A percentile compares a stretch with the other conserved stretches of the same genome.
Evolutionary conservation across 78 protist species (phyloP).

Genomic region (Guillardia theta): DNA sequence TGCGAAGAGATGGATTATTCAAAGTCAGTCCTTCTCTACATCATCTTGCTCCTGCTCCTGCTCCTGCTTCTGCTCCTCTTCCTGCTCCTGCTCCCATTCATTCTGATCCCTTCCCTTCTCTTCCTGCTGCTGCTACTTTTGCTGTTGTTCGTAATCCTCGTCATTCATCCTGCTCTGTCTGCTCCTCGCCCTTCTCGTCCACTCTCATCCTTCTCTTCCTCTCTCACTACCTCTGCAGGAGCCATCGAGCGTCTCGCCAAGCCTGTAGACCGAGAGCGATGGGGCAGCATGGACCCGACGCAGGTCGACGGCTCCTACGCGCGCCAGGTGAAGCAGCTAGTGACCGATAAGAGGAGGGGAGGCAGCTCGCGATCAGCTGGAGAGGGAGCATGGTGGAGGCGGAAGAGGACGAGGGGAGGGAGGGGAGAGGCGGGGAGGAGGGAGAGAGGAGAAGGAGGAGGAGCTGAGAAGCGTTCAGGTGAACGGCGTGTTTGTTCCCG

Average conservation of each 20-base stretch:
- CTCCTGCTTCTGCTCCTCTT: background rate
- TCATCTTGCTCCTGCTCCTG: background rate
- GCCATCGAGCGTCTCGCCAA: background rate
- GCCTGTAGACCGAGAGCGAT: background rate
- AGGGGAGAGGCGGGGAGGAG: no score
- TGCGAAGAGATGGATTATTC: background rate
- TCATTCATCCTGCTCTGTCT: background rate
- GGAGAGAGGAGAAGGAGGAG: no score
- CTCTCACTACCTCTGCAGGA: background rate
- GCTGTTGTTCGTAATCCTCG: background rate
- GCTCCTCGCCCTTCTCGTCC: no score
- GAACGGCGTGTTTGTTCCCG: no score
- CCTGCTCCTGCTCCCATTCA: background rate
- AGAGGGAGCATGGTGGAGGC: no score
- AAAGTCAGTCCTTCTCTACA: background rate
- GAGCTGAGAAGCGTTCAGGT: no score
- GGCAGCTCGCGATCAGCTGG: no score
- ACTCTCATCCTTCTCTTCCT: background rate
- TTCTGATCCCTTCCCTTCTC: background rate
- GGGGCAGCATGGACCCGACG: background rate
- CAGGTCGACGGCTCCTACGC: slow-evolving; percentile 24
- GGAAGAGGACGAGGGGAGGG: no score
- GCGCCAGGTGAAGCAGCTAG: background rate
- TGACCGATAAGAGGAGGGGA: no score
- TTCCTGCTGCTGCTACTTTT: background rate